Conservation (phyloP, 352 stramenopile genomes). For the Phytopythium montanum region DNA sequence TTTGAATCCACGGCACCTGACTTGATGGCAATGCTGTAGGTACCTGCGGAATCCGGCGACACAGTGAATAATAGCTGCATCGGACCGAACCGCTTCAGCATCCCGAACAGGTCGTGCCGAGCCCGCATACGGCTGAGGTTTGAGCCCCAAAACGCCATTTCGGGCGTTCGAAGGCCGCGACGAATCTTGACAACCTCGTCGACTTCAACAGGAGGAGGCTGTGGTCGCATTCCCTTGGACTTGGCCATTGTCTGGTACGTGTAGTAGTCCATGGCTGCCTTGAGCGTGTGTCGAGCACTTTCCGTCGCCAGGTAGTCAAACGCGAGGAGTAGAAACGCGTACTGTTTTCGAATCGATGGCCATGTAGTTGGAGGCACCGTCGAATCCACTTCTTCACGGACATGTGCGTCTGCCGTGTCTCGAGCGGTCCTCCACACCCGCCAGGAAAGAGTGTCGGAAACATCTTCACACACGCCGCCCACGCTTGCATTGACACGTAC, state of each 20-base stretch:
- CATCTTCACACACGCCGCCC: conserved; percentile 14
- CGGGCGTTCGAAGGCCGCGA: conserved; percentile 12
- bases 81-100: conserved; percentile 19
- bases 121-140: conserved; percentile 14
- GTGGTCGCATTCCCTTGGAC: neutral
- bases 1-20: neutral
- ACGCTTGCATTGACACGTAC: conserved; percentile 5
- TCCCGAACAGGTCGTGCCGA: conserved; percentile 17
- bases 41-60: conserved; percentile 18
- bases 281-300: conserved; percentile 11
- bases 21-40: conserved; percentile 13
- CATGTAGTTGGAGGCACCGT: conserved; percentile 11
- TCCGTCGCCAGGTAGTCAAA: conserved; percentile 17
- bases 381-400: conserved; percentile 15
- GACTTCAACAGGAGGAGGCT: conserved; percentile 1
- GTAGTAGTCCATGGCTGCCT: conserved; percentile 14
- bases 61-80: conserved; percentile 23
- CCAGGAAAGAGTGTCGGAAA: conserved; percentile 19
- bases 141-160: conserved; percentile 17
- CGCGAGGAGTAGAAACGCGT: conserved; percentile 20
- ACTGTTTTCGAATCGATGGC: conserved; percentile 19
- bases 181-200: conserved; percentile 13
- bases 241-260: neutral
- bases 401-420: conserved; percentile 7
- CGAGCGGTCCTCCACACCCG: conserved; percentile 17